Base-by-base conservation (phyloP, 78 protist genomes). In the Dictyostelium capitatum region DNA sequence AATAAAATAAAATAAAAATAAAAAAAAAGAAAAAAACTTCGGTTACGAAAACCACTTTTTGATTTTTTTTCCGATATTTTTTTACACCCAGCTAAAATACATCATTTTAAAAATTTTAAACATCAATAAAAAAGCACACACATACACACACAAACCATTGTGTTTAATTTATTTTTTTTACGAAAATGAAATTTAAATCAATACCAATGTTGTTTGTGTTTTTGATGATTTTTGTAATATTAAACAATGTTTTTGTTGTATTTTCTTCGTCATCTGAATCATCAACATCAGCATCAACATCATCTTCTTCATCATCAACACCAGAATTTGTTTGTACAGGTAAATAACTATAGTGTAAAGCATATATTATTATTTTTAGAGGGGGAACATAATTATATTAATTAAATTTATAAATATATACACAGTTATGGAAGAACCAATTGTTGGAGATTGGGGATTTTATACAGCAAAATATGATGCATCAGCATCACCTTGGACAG, bases 371-470 rank as follows among this genome's bases (percentile, higher is more conserved):
- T 53, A 19, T 17, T 53, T 53, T 9, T 53, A 62, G 43, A 37
- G 43, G 1, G 43, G 43, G 43, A 37, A 37, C 2, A 37, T 3
- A 37, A 37, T 1, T 37, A 37, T 37, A 37, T 37, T 37, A 37
- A 37, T 37, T 37, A 51, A 1, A 51, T 14, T 14, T 14, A 4
- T 51, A 51, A 51, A 51, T 14, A 4, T 0, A 32, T 28, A 30
- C 3, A 15, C 17, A 80, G 85, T 17, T 4, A 43, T 19, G 37
- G 85, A 57, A 46, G 50, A 59, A 56, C 85, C 85, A 56, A 80
- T 80, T 54, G 37, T 80, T 12, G 74, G 50, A 19, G 85, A 80
- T 57, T 80, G 85, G 85, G 85, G 85, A 4, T 80, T 80, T 80
- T 15, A 47, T n/a, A 17, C 1, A 11, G 46, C 59, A 20, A 37